A percentile compares a stretch with the other conserved stretches of the same genome.
Evolutionary conservation across 441 rosid species (phyloP).

Genomic region (Arabidopsis lyrata): DNA sequence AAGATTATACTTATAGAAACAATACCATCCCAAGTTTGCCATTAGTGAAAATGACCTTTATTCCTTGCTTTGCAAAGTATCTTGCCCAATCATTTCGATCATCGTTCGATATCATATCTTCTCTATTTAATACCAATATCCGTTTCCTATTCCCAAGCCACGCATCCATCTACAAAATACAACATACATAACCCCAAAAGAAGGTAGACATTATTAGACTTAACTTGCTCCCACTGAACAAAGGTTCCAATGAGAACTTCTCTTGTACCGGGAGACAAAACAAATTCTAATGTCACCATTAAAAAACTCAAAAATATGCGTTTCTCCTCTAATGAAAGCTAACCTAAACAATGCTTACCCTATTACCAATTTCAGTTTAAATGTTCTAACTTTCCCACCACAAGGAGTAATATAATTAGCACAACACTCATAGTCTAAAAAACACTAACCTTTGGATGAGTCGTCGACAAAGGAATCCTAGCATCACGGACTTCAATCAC

Average conservation of each 20-base stretch:
- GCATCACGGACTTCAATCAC: slow-evolving; percentile 95
- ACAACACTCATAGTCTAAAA: slow-evolving; percentile 20
- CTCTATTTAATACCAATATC: slow-evolving; percentile 87
- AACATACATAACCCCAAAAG: slow-evolving; percentile 28
- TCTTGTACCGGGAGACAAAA: background rate
- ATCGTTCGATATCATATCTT: slow-evolving; percentile 88
- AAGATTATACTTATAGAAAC: slow-evolving; percentile 1
- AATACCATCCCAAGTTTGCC: slow-evolving; percentile 86
- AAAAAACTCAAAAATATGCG: background rate
- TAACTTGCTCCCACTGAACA: slow-evolving; percentile 5
- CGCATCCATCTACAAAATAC: slow-evolving; percentile 68
- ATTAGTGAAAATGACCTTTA: slow-evolving; percentile 74
- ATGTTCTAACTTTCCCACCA: slow-evolving; percentile 6
- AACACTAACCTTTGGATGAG: slow-evolving; percentile 78
- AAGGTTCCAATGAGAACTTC: background rate
- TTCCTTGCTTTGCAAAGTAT: slow-evolving; percentile 83
- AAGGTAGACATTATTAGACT: background rate
- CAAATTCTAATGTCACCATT: background rate
- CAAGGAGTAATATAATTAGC: background rate
- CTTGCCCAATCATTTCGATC: slow-evolving; percentile 95
- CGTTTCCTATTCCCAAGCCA: slow-evolving; percentile 97
- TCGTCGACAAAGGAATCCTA: slow-evolving; percentile 87
- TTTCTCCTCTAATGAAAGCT: background rate
- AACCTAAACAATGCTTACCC: background rate
- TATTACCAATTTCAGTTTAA: background rate